Evolutionary conservation across 495 filamentous ascomycete genomes (phyloP), one percentile per base, ranked within the genome.

Genomic region (Haplographium delicatum): DNA sequence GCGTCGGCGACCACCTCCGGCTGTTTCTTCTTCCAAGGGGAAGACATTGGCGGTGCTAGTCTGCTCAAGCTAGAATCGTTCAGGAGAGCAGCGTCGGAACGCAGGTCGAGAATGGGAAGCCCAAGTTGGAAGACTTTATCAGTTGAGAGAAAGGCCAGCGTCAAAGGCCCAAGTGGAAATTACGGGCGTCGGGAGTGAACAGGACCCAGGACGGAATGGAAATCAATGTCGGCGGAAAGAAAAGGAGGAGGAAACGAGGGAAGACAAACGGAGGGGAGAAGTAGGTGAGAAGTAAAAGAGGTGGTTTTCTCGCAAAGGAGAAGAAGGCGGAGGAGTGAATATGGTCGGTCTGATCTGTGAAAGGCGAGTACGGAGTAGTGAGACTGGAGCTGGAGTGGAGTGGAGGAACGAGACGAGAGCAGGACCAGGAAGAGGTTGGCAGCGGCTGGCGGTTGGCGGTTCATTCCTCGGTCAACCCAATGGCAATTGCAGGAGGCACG

Each of bases 1-100:
- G 78, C 79, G 57, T 75, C 81, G 9, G 80, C 84, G 31, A 88
- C 84, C 61, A 74, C 78, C 51, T 82, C 82, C 19, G 82, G 81
- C 62, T 78, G 42, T 48, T 73, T 71, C 64, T 76, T 75, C 67
- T 76, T 77, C 53, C 71, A 70, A 46, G 76, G 76, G 50, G 74
- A 79, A 60, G 75, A 71, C 75, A 79, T 80, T 35, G 13, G 54
- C 50, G 43, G 51, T 35, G 5, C 18, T 25, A 37, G 30, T 20
- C 25, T 34, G 34, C 27, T 38, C 26, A 26, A 38, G 13, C 8
- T 7, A 34, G 30, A 28, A 3, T 20, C 7, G 39, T 30, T 26
- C n/a, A 31, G 35, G 13, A 40, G 25, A 10, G 34, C 15, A 31
- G 25, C 13, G 23, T 33, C 18, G 19, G 33, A 44, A 25, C 25